Evolutionary conservation across 2,329 filamentous ascomycete genomes (phyloP).

Genomic region (Lecanoromycetidae sp.): DNA sequence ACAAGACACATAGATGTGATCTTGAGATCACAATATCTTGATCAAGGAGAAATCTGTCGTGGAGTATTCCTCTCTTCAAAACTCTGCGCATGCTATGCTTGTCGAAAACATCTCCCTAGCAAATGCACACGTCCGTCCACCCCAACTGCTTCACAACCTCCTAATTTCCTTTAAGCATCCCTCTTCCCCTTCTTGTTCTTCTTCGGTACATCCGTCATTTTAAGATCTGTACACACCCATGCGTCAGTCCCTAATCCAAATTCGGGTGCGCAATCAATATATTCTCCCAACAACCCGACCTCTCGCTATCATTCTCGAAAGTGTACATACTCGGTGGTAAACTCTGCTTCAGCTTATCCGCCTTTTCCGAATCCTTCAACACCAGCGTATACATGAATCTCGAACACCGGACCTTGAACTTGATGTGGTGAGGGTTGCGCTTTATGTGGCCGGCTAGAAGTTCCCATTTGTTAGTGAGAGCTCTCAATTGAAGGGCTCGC

Average conservation of each 20-base stretch:
- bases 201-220: constrained; percentile 19
- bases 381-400: constrained; percentile 95
- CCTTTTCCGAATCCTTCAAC: constrained; percentile 97
- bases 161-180: constrained; percentile 8
- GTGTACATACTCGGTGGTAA: constrained; percentile 81
- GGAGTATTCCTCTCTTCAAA: no score
- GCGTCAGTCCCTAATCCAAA: constrained; percentile 2
- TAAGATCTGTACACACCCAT: constrained; percentile 8
- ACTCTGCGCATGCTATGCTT: neutral
- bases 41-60: no score
- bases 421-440: constrained; percentile 91
- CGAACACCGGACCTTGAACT: constrained; percentile 99
- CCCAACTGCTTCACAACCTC: neutral
- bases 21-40: no score
- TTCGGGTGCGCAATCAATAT: neutral
- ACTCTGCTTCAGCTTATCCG: constrained; percentile 99
- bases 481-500: constrained; percentile 15
- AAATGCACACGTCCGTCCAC: neutral
- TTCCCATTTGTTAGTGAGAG: neutral
- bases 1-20: no score
- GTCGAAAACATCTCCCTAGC: neutral
- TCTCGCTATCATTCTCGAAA: neutral
- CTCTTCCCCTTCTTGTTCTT: constrained; percentile 20
- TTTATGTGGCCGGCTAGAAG: constrained; percentile 72
- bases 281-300: neutral